These are phyloP conservation scores for Xylaria arbuscula DNA, from an alignment of 2,329 filamentous ascomycete species.

Conservation along the genomic window DNA sequence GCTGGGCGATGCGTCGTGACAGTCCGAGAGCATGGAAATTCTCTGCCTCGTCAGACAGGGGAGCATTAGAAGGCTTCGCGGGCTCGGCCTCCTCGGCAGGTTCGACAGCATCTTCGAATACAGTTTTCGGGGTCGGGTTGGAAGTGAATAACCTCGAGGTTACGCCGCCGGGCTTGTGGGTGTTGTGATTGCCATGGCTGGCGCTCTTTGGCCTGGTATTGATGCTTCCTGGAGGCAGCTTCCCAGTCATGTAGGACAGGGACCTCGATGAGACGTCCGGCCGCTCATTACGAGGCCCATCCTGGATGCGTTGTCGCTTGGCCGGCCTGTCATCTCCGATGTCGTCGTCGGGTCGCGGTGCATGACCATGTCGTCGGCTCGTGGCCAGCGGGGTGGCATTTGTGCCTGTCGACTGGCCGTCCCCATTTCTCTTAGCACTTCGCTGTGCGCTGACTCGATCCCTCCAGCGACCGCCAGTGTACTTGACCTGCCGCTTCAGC, in stretches of 20 bases:
- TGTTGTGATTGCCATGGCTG: conserved; percentile 41
- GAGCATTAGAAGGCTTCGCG: conserved; percentile 87
- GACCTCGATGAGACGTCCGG: conserved; percentile 40
- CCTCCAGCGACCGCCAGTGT: conserved; percentile 94
- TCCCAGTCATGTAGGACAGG: conserved; percentile 52
- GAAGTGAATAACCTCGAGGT: conserved; percentile 93
- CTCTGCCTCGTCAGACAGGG: conserved; percentile 82
- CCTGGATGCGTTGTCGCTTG: conserved; percentile 59
- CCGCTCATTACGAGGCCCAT: conserved; percentile 27
- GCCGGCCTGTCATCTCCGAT: conserved; percentile 50
- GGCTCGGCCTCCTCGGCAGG: conserved; percentile 62
- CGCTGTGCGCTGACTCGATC: conserved; percentile 86
- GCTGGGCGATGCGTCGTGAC: conserved; percentile 81
- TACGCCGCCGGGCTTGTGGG: conserved; percentile 57
- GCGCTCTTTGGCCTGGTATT: conserved; percentile 40
- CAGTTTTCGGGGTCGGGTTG: conserved; percentile 80
- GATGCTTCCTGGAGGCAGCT: conserved; percentile 53
- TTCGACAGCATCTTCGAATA: conserved; percentile 61
- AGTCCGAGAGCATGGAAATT: conserved; percentile 89
- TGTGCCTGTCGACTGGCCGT: conserved; percentile 45
- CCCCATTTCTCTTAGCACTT: conserved; percentile 53
- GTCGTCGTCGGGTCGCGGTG: conserved; percentile 38
- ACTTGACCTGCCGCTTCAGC: conserved; percentile 70
- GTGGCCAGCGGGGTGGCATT: conserved; percentile 49
- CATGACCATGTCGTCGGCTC: conserved; percentile 40